Base-by-base conservation (phyloP, 2,329 filamentous ascomycete genomes). In the Nemania bipapillata region DNA sequence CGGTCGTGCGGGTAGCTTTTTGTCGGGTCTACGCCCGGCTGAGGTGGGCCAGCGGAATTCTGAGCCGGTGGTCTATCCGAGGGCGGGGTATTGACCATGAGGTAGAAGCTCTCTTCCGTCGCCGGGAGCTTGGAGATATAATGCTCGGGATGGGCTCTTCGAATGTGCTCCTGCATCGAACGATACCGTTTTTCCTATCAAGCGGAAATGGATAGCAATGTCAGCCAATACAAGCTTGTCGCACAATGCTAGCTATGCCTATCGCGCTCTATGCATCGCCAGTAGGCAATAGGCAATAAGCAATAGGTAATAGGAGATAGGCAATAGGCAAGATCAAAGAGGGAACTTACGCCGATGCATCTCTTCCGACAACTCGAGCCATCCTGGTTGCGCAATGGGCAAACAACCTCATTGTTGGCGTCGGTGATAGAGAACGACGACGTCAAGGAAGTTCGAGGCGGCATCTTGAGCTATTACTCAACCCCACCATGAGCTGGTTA, bases 81-180 rank as follows among this genome's bases (percentile, higher is more conserved):
- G 11, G 92, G 94, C 71, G 93, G 91, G 73, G 93, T 94, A 81
- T 90, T 96, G 81, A 98, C 93, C 96, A 98, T 98, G 80, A 97
- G 86, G 78, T 92, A 85, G 82, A 99, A 97, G 89, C 94, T 97
- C 83, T 98, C 95, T 82, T 97, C 95, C 75, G 95, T 99, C 56
- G 96, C 96, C 74, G 96, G 95, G 76, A 98, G 91, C 87, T 98
- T 97, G 57, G 96, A 91, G 76, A 99, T 97, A 83, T 98, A 98
- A 81, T 97, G 92, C 80, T 97, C 94, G 70, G 95, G 95, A 80
- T 99, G 96, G 74, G 96, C 95, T 81, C 96, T 91, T 77, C 96
- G 93, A 78, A 99, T 98, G 79, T 99, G 96, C 87, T 99, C 96
- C 83, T 98, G 96, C 93, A 99, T 98, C 72, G 95, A 98, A 81